phyloP scores from a whole-genome alignment of 805 yeast species.

The Tetrapisispora nanseiensis region DNA sequence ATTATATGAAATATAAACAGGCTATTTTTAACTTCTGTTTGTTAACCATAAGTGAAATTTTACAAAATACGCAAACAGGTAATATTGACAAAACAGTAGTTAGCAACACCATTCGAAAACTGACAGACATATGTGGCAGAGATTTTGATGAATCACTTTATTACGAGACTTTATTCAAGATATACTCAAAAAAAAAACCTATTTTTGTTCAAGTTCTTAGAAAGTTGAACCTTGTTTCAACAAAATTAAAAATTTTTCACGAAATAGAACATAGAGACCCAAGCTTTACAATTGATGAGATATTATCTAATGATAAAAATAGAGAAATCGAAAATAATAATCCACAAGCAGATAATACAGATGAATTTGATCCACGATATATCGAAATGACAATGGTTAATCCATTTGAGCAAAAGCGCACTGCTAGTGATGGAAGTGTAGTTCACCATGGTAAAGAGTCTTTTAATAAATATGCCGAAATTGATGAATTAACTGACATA shows the following conservation, averaged over 20 bases:
- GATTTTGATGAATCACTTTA: slow-evolving; percentile 21
- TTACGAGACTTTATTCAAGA: slow-evolving; percentile 12
- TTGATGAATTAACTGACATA: not conserved
- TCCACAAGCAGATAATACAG: not conserved
- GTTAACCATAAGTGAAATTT: slow-evolving; percentile 6
- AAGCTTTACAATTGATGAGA: slow-evolving; percentile 8
- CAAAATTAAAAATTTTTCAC: slow-evolving; percentile 21
- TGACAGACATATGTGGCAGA: slow-evolving; percentile 22
- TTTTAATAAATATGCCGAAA: not conserved
- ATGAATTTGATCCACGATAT: slow-evolving; percentile 8
- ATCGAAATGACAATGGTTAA: slow-evolving; percentile 31
- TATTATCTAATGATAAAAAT: slow-evolving; percentile 2
- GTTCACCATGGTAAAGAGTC: slow-evolving; percentile 12
- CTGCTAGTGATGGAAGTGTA: slow-evolving; percentile 17
- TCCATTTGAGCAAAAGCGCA: slow-evolving; percentile 17
- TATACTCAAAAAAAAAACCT: slow-evolving; percentile 9
- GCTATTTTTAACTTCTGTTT: slow-evolving; percentile 21
- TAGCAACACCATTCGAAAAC: slow-evolving; percentile 4
- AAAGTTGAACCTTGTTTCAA: slow-evolving; percentile 15
- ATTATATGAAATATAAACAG: slow-evolving; percentile 24
- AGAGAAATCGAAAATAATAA: not conserved
- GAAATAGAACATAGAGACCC: slow-evolving; percentile 19
- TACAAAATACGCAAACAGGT: not conserved
- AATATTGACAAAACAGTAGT: slow-evolving; percentile 1
- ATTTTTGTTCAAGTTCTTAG: slow-evolving; percentile 10